phyloP scores from a whole-genome alignment of 441 rosid genomes.

The Bruguiera hainesii region DNA sequence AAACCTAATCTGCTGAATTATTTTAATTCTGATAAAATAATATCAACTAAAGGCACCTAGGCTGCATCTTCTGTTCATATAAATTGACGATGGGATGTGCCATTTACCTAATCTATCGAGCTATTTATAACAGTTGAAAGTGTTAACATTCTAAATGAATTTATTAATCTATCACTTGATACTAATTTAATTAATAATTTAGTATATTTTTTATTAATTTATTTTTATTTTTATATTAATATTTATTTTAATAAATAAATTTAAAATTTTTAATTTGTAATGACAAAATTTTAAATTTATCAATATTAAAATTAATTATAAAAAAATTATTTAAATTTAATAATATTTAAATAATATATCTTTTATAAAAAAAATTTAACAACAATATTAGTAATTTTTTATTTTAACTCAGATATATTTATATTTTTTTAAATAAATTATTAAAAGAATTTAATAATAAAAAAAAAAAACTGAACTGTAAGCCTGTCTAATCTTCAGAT shows the following conservation, averaged over 20 bases:
- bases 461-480: neutral
- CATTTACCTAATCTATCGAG: constrained; percentile 17
- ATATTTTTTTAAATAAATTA: too few relatives aligned
- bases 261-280: too few relatives aligned
- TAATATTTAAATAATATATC: too few relatives aligned
- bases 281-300: too few relatives aligned
- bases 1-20: neutral
- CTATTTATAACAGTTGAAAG: constrained; percentile 11
- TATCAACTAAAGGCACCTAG: neutral
- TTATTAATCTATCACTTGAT: too few relatives aligned
- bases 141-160: neutral
- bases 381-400: neutral
- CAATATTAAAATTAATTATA: too few relatives aligned
- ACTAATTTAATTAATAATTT: neutral
- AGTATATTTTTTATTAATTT: too few relatives aligned
- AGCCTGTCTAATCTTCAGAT: too few relatives aligned
- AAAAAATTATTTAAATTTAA: too few relatives aligned
- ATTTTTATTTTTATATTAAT: too few relatives aligned
- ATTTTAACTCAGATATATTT: too few relatives aligned
- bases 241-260: too few relatives aligned
- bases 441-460: neutral
- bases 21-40: neutral
- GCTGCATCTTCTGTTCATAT: neutral
- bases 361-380: neutral
- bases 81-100: constrained; percentile 9